phyloP scores from a whole-genome alignment of 2,329 filamentous ascomycete genomes.

The Ceratocystis smalleyi region DNA sequence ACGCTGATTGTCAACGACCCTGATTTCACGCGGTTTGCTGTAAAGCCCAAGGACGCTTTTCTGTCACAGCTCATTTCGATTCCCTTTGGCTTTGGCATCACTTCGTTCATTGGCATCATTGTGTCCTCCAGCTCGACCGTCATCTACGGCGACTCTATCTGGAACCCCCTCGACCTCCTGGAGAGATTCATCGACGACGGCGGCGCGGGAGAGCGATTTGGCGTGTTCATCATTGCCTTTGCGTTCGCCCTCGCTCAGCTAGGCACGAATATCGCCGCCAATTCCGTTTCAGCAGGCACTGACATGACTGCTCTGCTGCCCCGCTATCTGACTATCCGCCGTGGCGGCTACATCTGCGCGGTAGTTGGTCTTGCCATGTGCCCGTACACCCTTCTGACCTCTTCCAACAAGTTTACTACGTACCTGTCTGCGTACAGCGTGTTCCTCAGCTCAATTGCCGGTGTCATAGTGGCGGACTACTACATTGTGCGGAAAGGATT shows the following conservation, averaged over 20 bases:
- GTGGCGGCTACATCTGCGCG: conserved; percentile 76
- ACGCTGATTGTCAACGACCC: conserved; percentile 71
- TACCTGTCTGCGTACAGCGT: conserved; percentile 87
- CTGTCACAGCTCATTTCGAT: conserved; percentile 69
- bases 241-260: conserved; percentile 67
- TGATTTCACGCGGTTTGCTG: conserved; percentile 73
- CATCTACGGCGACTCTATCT: conserved; percentile 52
- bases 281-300: conserved; percentile 68
- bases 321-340: conserved; percentile 67
- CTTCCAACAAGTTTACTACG: conserved; percentile 71
- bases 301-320: conserved; percentile 70
- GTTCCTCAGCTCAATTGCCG: conserved; percentile 83
- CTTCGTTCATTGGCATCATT: conserved; percentile 70
- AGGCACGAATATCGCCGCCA: conserved; percentile 76
- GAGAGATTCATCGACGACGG: conserved; percentile 54
- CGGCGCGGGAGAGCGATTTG: conserved; percentile 52
- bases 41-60: conserved; percentile 57
- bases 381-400: conserved; percentile 63
- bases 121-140: conserved; percentile 58
- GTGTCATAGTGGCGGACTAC: conserved; percentile 82
- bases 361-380: conserved; percentile 69
- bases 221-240: conserved; percentile 55
- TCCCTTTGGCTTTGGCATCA: conserved; percentile 56
- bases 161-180: conserved; percentile 57
- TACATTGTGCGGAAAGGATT: conserved; percentile 74